Percentiles rank a stretch among this genome's conserved stretches.
Conservation (phyloP, 495 filamentous ascomycete genomes). For the Alectoria sarmentosa region DNA sequence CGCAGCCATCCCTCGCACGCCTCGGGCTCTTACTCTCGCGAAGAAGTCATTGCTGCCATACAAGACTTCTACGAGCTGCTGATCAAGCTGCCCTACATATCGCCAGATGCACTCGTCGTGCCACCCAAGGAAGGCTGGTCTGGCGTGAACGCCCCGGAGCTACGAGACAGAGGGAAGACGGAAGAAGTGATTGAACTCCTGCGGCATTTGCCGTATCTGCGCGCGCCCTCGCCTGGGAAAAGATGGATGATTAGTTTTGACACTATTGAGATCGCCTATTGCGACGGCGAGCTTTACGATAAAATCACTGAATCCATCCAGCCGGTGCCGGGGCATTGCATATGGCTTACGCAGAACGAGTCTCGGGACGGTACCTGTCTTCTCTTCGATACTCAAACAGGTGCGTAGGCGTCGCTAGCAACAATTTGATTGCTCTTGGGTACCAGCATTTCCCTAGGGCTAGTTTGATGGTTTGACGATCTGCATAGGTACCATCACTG, state of each 20-base stretch:
- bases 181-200: constrained; percentile 21
- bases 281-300: constrained; percentile 17
- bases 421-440: not conserved
- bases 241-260: constrained; percentile 9
- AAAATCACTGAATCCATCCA: constrained; percentile 15
- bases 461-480: not conserved
- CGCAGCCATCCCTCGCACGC: no score
- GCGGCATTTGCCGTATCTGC: not conserved
- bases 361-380: constrained; percentile 10
- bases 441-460: not conserved
- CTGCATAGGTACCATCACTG: constrained; percentile 8
- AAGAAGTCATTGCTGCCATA: not conserved
- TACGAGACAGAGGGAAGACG: constrained; percentile 21
- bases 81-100: constrained; percentile 19
- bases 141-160: constrained; percentile 14
- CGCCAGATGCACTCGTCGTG: constrained; percentile 12
- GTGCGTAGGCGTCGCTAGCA: not conserved
- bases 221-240: not conserved
- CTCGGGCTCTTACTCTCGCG: no score
- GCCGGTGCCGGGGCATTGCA: constrained; percentile 19
- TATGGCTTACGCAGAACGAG: constrained; percentile 14
- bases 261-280: constrained; percentile 19
- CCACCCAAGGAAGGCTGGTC: constrained; percentile 19
- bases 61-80: constrained; percentile 4
- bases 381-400: constrained; percentile 11